Evolutionary conservation across 495 filamentous ascomycete species (phyloP).

Genomic region (Xylona heveae): DNA sequence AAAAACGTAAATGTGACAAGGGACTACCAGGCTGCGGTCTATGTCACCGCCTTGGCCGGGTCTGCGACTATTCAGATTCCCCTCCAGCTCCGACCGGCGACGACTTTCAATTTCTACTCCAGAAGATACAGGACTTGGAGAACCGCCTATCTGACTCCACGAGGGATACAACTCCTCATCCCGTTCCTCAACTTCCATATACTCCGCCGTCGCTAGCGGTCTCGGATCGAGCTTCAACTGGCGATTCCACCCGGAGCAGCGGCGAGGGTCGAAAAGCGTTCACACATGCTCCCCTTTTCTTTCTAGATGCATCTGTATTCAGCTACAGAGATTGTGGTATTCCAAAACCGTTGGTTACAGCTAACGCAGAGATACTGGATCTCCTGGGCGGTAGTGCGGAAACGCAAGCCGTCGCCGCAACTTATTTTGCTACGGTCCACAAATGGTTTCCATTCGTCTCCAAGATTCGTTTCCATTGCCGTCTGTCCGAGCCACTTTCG

Average conservation of each 20-base stretch:
- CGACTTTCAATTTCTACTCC: slow-evolving; percentile 17
- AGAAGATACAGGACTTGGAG: slow-evolving; percentile 20
- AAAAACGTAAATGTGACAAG: slow-evolving; percentile 30
- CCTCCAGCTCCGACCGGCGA: slow-evolving; percentile 15
- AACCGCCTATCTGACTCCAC: no score
- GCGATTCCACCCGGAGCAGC: no score
- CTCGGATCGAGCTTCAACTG: no score
- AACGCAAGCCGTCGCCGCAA: slow-evolving; percentile 7
- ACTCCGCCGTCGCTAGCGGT: no score
- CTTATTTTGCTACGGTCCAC: slow-evolving; percentile 12
- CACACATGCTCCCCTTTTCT: slow-evolving; percentile 9
- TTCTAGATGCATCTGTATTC: slow-evolving; percentile 11
- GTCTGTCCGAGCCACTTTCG: slow-evolving; percentile 16
- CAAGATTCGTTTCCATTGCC: slow-evolving; percentile 19
- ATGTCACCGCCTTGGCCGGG: slow-evolving; percentile 18
- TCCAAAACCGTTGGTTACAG: not conserved
- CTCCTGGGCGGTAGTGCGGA: slow-evolving; percentile 10
- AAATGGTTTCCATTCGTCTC: slow-evolving; percentile 30
- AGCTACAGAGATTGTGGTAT: slow-evolving; percentile 9
- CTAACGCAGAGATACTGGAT: slow-evolving; percentile 6
- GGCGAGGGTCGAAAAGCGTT: no score
- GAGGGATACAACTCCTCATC: no score
- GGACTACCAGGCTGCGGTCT: slow-evolving; percentile 19
- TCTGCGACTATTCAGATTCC: slow-evolving; percentile 21
- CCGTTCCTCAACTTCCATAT: no score